Base-by-base conservation (phyloP, 768 basidiomycete genomes). In the Xerocomus brunneocitrinus region DNA sequence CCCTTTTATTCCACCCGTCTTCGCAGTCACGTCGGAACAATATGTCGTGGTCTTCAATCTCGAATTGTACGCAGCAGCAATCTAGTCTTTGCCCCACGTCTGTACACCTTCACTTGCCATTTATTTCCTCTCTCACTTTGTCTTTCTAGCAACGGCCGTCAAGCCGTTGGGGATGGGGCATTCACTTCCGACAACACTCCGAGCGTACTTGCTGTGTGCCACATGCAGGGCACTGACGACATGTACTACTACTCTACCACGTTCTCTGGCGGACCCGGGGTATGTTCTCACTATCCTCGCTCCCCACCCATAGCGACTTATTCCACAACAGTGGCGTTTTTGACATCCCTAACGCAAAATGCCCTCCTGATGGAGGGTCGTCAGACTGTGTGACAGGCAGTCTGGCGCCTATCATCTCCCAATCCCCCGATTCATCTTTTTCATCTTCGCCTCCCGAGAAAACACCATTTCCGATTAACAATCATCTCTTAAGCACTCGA, bases 101-200 rank as follows among this genome's bases (percentile, higher is more conserved):
- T 40, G 64, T 67, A 49, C 84, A 8, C 32, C 40, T 24, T 48
- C 34, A 13, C 8, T 24, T 16, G 30, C 32, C 22, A 38, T 35
- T 44, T 28, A 3, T 6, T 28, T 10, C 16, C 45, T 8, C 19
- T 55, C 63, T 70, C 46, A 69, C 54, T 14, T 42, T 14, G 49
- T 38, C 8, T 27, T 8, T 58, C 30, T 46, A 93, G 91, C 91
- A 92, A 92, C 90, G 91, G 89, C 75, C 83, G 89, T 89, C 86
- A 84, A 76, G 80, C 86, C 90, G 91, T 92, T 93, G 91, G 90
- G 75, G 91, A 93, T 91, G 91, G 91, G 91, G 91, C 91, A 83
- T 75, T 77, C 75, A 79, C 79, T 75, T 80, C 82, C 82, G 84
- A 85, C 84, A 78, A 73, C 60, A 79, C 82, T 74, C 81, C 87